Conservation (phyloP, 192 early-diverging fungal species). For the Gonapodya sp. region DNA sequence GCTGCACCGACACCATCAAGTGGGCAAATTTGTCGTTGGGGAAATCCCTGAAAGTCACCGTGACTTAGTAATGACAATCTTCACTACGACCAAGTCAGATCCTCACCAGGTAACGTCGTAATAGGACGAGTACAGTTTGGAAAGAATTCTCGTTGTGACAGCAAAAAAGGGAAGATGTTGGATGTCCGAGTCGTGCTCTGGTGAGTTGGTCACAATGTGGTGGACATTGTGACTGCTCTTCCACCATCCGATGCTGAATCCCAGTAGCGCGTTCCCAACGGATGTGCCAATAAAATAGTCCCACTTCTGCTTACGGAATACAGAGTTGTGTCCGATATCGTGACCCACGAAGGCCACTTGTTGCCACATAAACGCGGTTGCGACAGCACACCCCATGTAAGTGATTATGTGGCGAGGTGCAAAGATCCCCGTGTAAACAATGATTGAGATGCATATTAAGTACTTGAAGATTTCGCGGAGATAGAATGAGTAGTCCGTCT, state of each 20-base stretch:
- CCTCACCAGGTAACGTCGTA: conserved; percentile 74
- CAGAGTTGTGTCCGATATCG: conserved; percentile 89
- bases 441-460: conserved; percentile 22
- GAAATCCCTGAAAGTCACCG: neutral
- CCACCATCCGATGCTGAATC: conserved; percentile 95
- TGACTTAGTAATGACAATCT: neutral
- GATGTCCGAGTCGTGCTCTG: conserved; percentile 93
- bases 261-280: conserved; percentile 72
- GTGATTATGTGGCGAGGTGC: conserved; percentile 17
- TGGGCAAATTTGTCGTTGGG: conserved; percentile 50
- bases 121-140: conserved; percentile 80
- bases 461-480: conserved; percentile 23
- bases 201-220: conserved; percentile 91
- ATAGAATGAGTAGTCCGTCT: conserved; percentile 35
- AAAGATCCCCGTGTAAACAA: conserved; percentile 19
- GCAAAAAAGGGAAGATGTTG: conserved; percentile 97
- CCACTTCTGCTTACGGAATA: conserved; percentile 59
- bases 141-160: conserved; percentile 65
- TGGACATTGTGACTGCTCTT: conserved; percentile 92
- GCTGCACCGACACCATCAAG: conserved; percentile 71
- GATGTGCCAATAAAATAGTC: conserved; percentile 78
- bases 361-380: conserved; percentile 71
- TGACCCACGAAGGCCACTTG: conserved; percentile 89
- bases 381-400: conserved; percentile 32
- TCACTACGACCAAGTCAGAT: conserved; percentile 1